Evolutionary conservation across 2,329 filamentous ascomycete species (phyloP).

Genomic region (Penicillium rolfsii): DNA sequence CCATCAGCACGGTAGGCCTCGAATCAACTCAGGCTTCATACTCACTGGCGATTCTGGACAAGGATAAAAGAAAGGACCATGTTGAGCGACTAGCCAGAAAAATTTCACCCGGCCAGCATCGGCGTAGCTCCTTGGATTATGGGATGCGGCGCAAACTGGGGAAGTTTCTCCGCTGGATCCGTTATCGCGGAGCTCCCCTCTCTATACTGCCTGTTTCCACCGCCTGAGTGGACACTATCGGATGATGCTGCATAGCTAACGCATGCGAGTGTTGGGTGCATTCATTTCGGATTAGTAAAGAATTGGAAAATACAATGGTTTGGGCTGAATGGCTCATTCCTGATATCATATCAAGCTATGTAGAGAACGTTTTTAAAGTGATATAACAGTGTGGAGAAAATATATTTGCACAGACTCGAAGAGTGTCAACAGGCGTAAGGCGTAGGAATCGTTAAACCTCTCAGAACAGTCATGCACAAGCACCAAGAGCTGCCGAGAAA

Average conservation of each 20-base stretch:
- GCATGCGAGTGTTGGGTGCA: not conserved
- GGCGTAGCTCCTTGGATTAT: conserved; percentile 16
- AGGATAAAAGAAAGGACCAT: conserved; percentile 83
- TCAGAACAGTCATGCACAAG: not conserved
- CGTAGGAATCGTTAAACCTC: conserved; percentile 28
- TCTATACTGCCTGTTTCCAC: conserved; percentile 35
- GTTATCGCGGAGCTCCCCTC: conserved; percentile 31
- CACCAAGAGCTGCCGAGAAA: not conserved
- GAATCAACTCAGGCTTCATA: not conserved
- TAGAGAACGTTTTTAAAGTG: not conserved
- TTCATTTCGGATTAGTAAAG: not conserved
- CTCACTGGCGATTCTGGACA: conserved; percentile 84
- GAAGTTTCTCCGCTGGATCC: conserved; percentile 32
- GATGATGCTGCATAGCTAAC: not conserved
- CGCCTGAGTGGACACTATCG: conserved; percentile 24
- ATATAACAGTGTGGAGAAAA: conserved; percentile 8
- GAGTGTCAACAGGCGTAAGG: conserved; percentile 27
- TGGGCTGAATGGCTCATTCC: not conserved
- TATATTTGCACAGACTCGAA: conserved; percentile 9
- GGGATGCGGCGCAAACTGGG: conserved; percentile 15
- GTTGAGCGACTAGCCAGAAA: conserved; percentile 19
- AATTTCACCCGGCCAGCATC: conserved; percentile 25
- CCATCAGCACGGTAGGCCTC: conserved; percentile 27
- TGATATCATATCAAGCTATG: not conserved
- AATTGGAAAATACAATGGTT: not conserved